These are phyloP conservation scores for Phialophora chinensis DNA, from an alignment of 2,329 filamentous ascomycete species.

Conservation along the genomic window DNA sequence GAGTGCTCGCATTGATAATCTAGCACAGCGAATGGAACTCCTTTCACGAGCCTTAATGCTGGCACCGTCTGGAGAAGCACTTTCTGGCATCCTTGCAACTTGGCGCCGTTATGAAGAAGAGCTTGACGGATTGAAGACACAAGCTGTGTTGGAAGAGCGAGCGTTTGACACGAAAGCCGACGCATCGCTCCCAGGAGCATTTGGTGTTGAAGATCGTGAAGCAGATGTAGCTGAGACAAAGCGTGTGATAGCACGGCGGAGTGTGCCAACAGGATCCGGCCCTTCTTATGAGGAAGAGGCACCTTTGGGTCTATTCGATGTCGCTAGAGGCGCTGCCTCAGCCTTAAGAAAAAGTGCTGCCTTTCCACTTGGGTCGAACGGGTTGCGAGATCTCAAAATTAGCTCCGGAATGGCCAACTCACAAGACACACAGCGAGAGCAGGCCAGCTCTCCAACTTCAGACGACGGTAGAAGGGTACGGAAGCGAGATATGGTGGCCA, in stretches of 20 bases:
- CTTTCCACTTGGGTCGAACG: slow-evolving; percentile 47
- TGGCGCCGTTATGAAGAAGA: slow-evolving; percentile 70
- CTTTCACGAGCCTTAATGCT: slow-evolving; percentile 67
- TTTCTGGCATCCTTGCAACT: slow-evolving; percentile 66
- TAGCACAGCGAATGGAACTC: slow-evolving; percentile 69
- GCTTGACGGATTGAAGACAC: slow-evolving; percentile 58
- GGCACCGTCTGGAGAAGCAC: slow-evolving; percentile 59
- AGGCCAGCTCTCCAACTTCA: slow-evolving; percentile 26
- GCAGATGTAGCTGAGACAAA: slow-evolving; percentile 54
- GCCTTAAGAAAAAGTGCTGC: slow-evolving; percentile 55
- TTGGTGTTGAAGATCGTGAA: slow-evolving; percentile 52
- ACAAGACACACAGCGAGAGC: slow-evolving; percentile 18
- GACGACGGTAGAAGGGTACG: slow-evolving; percentile 46
- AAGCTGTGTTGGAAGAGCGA: slow-evolving; percentile 63
- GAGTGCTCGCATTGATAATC: slow-evolving; percentile 56
- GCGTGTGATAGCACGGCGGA: slow-evolving; percentile 47
- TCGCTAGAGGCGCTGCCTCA: slow-evolving; percentile 56
- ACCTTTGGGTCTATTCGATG: slow-evolving; percentile 59
- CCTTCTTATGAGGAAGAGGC: slow-evolving; percentile 49
- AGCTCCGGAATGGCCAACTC: slow-evolving; percentile 1
- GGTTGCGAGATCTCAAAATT: slow-evolving; percentile 31
- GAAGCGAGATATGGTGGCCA: slow-evolving; percentile 64
- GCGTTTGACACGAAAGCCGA: slow-evolving; percentile 64
- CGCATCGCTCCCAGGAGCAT: slow-evolving; percentile 50
- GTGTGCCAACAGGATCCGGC: slow-evolving; percentile 35